Evolutionary conservation across 805 yeast species (phyloP).

Genomic region (Zygosaccharomyces gambellarensis): DNA sequence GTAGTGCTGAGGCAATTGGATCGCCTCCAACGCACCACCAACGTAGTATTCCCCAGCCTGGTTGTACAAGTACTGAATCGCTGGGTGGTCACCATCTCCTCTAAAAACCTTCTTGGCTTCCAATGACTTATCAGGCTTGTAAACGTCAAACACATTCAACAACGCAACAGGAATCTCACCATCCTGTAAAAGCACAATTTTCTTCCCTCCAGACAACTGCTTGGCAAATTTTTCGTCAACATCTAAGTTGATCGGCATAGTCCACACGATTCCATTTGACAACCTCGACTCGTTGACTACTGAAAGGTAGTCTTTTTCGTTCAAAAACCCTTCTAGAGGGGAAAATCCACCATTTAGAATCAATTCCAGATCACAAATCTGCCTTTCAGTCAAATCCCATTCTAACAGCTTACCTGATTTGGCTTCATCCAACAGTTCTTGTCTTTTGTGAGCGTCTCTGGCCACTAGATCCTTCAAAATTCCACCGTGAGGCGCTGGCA

Average conservation of each 20-base stretch:
- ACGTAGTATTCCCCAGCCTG: conserved; percentile 78
- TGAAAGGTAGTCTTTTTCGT: conserved; percentile 56
- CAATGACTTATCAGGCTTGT: conserved; percentile 68
- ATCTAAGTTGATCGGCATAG: conserved; percentile 90
- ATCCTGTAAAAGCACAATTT: conserved; percentile 73
- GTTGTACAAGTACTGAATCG: conserved; percentile 65
- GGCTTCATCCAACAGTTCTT: conserved; percentile 55
- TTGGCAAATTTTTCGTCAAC: conserved; percentile 50
- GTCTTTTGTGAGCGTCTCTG: conserved; percentile 66
- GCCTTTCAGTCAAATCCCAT: conserved; percentile 66
- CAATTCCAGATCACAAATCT: conserved; percentile 87
- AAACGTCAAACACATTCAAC: conserved; percentile 71
- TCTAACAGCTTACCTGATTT: conserved; percentile 39
- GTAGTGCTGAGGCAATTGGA: conserved; percentile 78
- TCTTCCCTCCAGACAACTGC: conserved; percentile 47
- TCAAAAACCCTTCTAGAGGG: conserved; percentile 64
- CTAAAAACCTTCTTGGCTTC: conserved; percentile 89
- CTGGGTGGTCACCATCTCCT: conserved; percentile 97
- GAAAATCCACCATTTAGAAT: conserved; percentile 93
- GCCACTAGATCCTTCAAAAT: conserved; percentile 75
- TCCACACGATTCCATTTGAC: conserved; percentile 74
- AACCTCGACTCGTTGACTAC: conserved; percentile 69
- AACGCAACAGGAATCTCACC: conserved; percentile 77
- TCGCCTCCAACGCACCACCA: conserved; percentile 85
- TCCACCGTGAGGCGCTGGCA: conserved; percentile 93